Conservation (phyloP, 768 basidiomycete genomes). For the Postia placenta region DNA sequence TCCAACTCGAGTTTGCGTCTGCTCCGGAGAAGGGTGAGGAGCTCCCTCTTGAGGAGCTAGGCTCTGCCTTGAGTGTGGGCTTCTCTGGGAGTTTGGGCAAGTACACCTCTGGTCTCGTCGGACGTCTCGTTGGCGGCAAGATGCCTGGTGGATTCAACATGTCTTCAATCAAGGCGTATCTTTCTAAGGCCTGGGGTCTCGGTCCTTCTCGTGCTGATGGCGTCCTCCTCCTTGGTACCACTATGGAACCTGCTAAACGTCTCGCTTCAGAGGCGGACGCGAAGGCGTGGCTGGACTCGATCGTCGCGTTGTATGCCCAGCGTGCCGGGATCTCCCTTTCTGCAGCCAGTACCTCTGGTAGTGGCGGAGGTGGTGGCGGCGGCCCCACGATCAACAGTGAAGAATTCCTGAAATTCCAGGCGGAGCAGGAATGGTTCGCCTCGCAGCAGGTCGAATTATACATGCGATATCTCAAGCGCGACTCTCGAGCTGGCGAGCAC, state of each 20-base stretch:
- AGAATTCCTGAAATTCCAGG: conserved; percentile 95
- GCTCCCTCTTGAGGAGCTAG: conserved; percentile 92
- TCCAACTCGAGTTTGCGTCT: conserved; percentile 90
- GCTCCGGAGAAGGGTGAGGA: conserved; percentile 99
- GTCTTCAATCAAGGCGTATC: conserved; percentile 82
- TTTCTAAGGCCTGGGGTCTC: conserved; percentile 94
- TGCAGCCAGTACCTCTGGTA: conserved; percentile 56
- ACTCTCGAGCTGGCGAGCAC: conserved; percentile 89
- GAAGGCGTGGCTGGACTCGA: conserved; percentile 86
- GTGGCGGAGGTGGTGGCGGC: conserved; percentile 54
- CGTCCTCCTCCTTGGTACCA: conserved; percentile 85
- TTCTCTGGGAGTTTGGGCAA: conserved; percentile 89
- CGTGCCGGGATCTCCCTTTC: conserved; percentile 83
- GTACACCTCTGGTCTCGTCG: conserved; percentile 84
- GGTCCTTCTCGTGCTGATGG: conserved; percentile 86
- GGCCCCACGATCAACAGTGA: conserved; percentile 95
- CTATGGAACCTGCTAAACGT: conserved; percentile 92
- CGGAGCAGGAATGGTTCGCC: conserved; percentile 88
- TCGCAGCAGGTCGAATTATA: conserved; percentile 92
- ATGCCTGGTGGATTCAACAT: conserved; percentile 99
- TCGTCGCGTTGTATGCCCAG: conserved; percentile 82
- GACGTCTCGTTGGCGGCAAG: conserved; percentile 89
- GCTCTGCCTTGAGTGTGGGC: conserved; percentile 73
- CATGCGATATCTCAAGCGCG: conserved; percentile 93
- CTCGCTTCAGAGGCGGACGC: conserved; percentile 87